Evolutionary conservation across 179 eudicot genomes (phyloP).

Genomic region (Corrigiola litoralis): DNA sequence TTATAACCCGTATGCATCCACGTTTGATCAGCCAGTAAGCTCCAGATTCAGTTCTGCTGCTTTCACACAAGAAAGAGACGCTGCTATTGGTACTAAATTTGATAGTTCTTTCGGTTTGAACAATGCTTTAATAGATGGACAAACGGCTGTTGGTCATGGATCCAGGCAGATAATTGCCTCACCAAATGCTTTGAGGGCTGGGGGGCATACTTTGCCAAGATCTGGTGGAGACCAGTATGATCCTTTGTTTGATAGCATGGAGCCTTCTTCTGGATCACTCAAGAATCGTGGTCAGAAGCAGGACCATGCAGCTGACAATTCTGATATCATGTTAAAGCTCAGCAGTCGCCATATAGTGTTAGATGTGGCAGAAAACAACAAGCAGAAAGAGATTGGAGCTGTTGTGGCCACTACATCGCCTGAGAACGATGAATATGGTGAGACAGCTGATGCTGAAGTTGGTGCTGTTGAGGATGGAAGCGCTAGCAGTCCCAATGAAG

Average conservation of each 20-base stretch:
- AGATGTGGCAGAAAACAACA: constrained; percentile 50
- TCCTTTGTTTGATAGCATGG: constrained; percentile 91
- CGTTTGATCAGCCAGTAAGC: constrained; percentile 72
- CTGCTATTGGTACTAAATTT: constrained; percentile 28
- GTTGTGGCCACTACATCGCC: constrained; percentile 37
- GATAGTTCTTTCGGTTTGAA: constrained; percentile 40
- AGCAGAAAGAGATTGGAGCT: constrained; percentile 43
- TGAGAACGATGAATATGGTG: constrained; percentile 79
- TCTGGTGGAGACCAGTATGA: constrained; percentile 75
- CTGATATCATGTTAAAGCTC: constrained; percentile 40
- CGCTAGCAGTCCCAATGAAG: constrained; percentile 49
- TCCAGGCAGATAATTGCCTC: constrained; percentile 25
- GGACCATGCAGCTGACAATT: constrained; percentile 49
- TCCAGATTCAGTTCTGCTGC: constrained; percentile 56
- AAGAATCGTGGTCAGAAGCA: constrained; percentile 37
- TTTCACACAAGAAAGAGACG: constrained; percentile 41
- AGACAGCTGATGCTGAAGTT: constrained; percentile 89
- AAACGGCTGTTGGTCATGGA: constrained; percentile 27
- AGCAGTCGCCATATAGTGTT: constrained; percentile 40
- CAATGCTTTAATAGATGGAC: constrained; percentile 39
- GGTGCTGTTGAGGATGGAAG: constrained; percentile 69
- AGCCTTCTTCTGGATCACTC: constrained; percentile 58
- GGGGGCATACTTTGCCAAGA: constrained; percentile 32
- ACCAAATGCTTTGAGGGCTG: constrained; percentile 32
- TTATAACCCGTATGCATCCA: constrained; percentile 85